Evolutionary conservation across 179 eudicot genomes (phyloP).

Genomic region (Beta macrorhiza): DNA sequence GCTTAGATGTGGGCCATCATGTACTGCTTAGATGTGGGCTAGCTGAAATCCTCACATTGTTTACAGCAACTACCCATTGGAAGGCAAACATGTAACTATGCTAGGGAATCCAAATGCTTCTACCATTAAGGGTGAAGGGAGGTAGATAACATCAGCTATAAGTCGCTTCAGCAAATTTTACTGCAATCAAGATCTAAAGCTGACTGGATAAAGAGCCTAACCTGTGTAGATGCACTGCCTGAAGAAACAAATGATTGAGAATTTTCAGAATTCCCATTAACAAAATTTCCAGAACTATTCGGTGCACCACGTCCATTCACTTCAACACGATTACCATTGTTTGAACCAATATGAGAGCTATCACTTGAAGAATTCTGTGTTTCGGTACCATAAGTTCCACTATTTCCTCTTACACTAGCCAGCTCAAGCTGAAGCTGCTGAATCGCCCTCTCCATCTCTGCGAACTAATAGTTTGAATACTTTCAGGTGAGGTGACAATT

Average conservation of each 20-base stretch:
- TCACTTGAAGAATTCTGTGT: conserved; percentile 50
- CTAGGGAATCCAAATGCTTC: background rate
- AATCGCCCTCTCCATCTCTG: conserved; percentile 85
- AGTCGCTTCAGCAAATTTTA: background rate
- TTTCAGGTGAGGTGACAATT: conserved; percentile 12
- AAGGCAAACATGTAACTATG: background rate
- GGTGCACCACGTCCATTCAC: conserved; percentile 48
- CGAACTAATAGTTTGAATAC: conserved; percentile 48
- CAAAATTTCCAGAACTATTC: conserved; percentile 42
- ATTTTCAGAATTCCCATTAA: conserved; percentile 61
- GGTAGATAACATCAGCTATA: background rate
- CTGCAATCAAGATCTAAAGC: background rate
- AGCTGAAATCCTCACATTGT: background rate
- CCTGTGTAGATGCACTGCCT: conserved; percentile 59
- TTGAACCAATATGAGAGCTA: conserved; percentile 53
- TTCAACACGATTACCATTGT: conserved; percentile 54
- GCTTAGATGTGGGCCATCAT: background rate
- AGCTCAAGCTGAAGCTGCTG: conserved; percentile 90
- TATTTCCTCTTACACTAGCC: conserved; percentile 64
- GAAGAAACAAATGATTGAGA: conserved; percentile 47
- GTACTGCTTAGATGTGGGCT: background rate
- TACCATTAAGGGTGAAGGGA: background rate
- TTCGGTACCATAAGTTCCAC: conserved; percentile 44
- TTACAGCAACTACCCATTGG: background rate
- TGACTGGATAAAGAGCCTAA: conserved; percentile 13